A percentile compares a stretch with the other conserved stretches of the same genome.
phyloP scores from a whole-genome alignment of 1,284 basidiomycete genomes.

The Apiotrichum domesticum region DNA sequence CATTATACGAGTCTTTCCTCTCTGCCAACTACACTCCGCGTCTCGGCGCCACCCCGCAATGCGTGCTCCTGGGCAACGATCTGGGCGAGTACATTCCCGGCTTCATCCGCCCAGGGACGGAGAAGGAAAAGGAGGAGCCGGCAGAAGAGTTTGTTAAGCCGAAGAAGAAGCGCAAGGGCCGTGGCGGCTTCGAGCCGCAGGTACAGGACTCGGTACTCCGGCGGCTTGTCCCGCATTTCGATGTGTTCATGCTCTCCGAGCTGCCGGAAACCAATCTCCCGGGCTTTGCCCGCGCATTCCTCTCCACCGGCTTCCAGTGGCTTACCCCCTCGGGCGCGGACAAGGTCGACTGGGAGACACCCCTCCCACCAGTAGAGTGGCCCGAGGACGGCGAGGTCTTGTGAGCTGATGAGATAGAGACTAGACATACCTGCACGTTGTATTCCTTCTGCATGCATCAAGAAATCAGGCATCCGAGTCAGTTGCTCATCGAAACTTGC shows the following conservation, averaged over 20 bases:
- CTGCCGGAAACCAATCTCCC: constrained; percentile 41
- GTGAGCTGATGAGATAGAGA: neutral
- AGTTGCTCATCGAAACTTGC: too few species aligned
- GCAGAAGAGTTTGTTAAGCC: constrained; percentile 35
- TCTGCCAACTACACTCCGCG: constrained; percentile 24
- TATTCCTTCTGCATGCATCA: neutral
- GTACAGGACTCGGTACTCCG: constrained; percentile 32
- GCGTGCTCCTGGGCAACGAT: constrained; percentile 39
- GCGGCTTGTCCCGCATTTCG: constrained; percentile 36
- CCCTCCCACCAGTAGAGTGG: constrained; percentile 34
- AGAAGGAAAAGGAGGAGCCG: neutral
- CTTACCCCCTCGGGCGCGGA: constrained; percentile 14
- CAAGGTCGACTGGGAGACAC: constrained; percentile 34
- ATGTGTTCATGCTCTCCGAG: constrained; percentile 16
- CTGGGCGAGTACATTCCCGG: constrained; percentile 36
- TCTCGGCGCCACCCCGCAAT: constrained; percentile 10
- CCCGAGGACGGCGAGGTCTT: constrained; percentile 37
- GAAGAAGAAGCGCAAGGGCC: constrained; percentile 39
- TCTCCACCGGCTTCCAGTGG: constrained; percentile 39
- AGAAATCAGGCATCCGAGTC: too few species aligned
- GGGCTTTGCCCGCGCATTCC: constrained; percentile 41
- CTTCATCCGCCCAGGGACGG: constrained; percentile 10
- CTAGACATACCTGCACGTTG: neutral
- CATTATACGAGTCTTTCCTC: constrained; percentile 38
- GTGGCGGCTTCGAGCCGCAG: constrained; percentile 5